phyloP scores from a whole-genome alignment of 768 basidiomycete genomes.

The Mycena galopus region DNA sequence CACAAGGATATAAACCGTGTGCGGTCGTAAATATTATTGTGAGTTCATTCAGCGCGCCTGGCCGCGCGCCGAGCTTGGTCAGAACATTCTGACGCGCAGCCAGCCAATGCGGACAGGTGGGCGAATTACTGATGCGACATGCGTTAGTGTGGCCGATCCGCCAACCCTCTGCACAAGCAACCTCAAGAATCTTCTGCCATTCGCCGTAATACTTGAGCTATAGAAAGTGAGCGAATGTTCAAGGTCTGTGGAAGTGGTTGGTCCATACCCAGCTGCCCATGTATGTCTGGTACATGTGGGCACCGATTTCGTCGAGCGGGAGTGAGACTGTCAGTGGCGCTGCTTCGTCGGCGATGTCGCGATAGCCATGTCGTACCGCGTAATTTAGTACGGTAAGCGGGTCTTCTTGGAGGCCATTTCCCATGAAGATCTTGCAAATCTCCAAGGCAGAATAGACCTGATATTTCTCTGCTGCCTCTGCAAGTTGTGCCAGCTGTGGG shows the following conservation, averaged over 20 bases:
- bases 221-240: background rate
- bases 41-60: conserved; percentile 33
- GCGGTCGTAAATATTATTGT: conserved; percentile 34
- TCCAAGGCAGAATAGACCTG: conserved; percentile 39
- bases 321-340: conserved; percentile 36
- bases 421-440: conserved; percentile 38
- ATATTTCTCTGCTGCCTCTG: conserved; percentile 42
- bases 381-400: conserved; percentile 38
- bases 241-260: background rate
- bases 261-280: conserved; percentile 33
- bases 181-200: conserved; percentile 36
- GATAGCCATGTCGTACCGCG: conserved; percentile 38
- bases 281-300: conserved; percentile 34
- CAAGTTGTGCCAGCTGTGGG: conserved; percentile 32
- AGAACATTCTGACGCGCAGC: conserved; percentile 34
- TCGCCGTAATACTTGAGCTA: conserved; percentile 34
- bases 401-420: conserved; percentile 31
- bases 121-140: conserved; percentile 32
- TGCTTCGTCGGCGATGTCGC: conserved; percentile 37
- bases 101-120: conserved; percentile 35
- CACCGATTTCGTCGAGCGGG: conserved; percentile 30
- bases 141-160: conserved; percentile 33
- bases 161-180: conserved; percentile 34
- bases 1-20: conserved; percentile 36
- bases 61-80: conserved; percentile 29